Evolutionary conservation across 2,329 filamentous ascomycete species (phyloP), one percentile per base, ranked within the genome.

Genomic region (Akanthomyces uredinophilus): DNA sequence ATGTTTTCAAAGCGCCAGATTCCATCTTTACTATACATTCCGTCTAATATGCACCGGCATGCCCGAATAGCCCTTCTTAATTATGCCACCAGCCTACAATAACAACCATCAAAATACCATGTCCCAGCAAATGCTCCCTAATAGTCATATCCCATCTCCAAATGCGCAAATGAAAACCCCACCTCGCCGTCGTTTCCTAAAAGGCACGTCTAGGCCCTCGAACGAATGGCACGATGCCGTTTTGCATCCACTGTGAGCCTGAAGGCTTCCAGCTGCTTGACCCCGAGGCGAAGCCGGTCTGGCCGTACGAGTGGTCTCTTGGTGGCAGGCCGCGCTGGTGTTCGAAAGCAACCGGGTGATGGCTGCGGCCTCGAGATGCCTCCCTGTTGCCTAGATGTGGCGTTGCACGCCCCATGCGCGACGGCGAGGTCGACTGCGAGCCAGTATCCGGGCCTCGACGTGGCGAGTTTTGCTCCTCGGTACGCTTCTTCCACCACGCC

Each of bases 401-500:
- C 27, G 57, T 43, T n/a, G 56, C 7, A 22, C 47, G 8, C 13
- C 24, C 47, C 39, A 32, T 18, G 8, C 10, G 24, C 24, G 49
- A 14, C 6, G 50, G 43, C 27, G 46, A 56, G 27, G 32, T 47
- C 1, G 46, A 49, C 29, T 32, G 50, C 29, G 50, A 18, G 24
- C 37, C 29, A 4, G 32, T 3, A 10, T 22, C 32, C 6, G 27
- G 41, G 43, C 39, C 35, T 29, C 51, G 50, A 22, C 59, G 51
- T 1, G 24, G 7, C 14, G 47, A 27, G 14, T 57, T 57, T 46
- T 61, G 72, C 64, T 83, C 80, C n/a, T 74, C 74, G 67, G 82
- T 79, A 37, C 78, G 74, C 70, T 82, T 83, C 72, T 79, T 83
- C 79, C 80, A 87, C 85, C 85, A 87, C 18, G 73, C 70, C 0